Percentiles rank a stretch among this genome's conserved stretches.
Evolutionary conservation across 768 basidiomycete genomes (phyloP).

Genomic region (Lenzites betulinus): DNA sequence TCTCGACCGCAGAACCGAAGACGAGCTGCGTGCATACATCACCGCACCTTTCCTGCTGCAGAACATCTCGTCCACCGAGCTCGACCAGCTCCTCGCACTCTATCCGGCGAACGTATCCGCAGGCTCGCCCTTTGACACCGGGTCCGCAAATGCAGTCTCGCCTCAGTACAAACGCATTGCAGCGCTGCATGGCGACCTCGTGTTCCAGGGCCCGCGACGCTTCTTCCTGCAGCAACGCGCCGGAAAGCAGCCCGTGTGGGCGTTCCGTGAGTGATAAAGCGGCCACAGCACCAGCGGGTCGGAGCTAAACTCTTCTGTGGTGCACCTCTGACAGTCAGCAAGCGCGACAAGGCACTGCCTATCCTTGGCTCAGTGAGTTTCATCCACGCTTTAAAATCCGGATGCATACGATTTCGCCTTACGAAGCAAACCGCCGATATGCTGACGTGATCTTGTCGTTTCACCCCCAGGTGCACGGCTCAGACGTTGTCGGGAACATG

Average conservation of each 20-base stretch:
- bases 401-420: not conserved
- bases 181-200: constrained; percentile 49
- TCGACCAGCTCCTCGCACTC: constrained; percentile 18
- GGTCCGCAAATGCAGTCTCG: constrained; percentile 46
- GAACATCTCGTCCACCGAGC: constrained; percentile 11
- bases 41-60: constrained; percentile 19
- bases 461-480: constrained; percentile 20
- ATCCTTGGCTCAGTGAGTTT: not conserved
- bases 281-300: not conserved
- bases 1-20: constrained; percentile 21
- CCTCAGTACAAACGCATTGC: constrained; percentile 55
- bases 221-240: constrained; percentile 39
- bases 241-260: constrained; percentile 44
- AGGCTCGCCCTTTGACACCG: constrained; percentile 57
- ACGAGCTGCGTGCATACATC: constrained; percentile 19
- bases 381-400: not conserved
- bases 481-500: constrained; percentile 21
- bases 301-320: not conserved
- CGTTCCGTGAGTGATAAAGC: constrained; percentile 36
- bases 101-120: constrained; percentile 39
- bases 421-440: not conserved
- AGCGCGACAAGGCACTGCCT: not conserved
- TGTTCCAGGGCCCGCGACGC: constrained; percentile 51
- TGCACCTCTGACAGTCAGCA: constrained; percentile 7
- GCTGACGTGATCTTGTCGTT: not conserved